These are phyloP conservation scores for Rhodotorula sp. DNA, from an alignment of 1,284 basidiomycete genomes.

Conservation along the genomic window DNA sequence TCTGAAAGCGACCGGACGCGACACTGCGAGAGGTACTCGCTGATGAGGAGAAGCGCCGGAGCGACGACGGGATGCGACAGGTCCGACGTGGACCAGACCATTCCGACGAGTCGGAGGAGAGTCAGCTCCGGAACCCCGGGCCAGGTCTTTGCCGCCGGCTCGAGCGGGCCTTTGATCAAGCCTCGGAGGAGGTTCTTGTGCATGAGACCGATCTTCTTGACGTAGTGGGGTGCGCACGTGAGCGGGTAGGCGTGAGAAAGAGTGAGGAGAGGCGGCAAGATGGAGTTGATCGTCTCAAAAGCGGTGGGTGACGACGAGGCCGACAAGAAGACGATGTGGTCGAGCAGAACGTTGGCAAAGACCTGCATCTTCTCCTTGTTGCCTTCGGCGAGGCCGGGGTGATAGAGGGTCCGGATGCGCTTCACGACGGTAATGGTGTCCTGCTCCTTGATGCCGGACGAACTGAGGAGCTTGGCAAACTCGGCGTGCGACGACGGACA, in stretches of 20 bases:
- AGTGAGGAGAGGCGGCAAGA: constrained; percentile 79
- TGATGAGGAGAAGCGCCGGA: constrained; percentile 82
- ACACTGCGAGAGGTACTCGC: constrained; percentile 82
- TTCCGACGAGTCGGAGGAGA: constrained; percentile 75
- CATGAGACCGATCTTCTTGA: constrained; percentile 82
- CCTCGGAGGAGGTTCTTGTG: constrained; percentile 90
- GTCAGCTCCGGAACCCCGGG: constrained; percentile 80
- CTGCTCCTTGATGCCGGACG: constrained; percentile 53
- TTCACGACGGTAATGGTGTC: constrained; percentile 82
- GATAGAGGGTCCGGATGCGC: constrained; percentile 85
- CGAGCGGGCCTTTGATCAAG: constrained; percentile 68
- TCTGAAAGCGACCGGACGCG: constrained; percentile 74
- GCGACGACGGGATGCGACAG: constrained; percentile 85
- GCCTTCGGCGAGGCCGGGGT: constrained; percentile 82
- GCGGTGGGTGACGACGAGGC: constrained; percentile 61
- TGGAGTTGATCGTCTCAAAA: constrained; percentile 62
- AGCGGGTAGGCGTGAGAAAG: constrained; percentile 80
- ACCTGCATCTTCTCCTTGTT: constrained; percentile 89
- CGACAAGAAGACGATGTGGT: constrained; percentile 80
- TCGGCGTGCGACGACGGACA: constrained; percentile 85
- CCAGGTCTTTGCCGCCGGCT: constrained; percentile 74
- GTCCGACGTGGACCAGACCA: constrained; percentile 92
- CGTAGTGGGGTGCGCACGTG: constrained; percentile 73
- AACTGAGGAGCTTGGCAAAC: constrained; percentile 76
- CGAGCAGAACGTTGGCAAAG: constrained; percentile 79